Conservation (phyloP, 306 rosid species). For the Alnus rubra region DNA sequence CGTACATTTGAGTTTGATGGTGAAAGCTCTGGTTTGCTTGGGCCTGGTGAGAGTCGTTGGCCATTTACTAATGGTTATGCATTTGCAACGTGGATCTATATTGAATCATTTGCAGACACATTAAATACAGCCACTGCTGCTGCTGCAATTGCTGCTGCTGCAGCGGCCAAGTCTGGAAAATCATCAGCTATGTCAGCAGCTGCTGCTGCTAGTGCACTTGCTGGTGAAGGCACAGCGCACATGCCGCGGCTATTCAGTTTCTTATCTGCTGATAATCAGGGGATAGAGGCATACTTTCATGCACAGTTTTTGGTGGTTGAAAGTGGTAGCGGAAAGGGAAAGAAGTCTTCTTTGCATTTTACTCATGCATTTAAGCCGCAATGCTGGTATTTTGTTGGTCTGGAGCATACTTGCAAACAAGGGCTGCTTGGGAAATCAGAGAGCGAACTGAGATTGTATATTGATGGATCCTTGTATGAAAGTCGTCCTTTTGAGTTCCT, state of each 20-base stretch:
- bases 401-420: slow-evolving; percentile 83
- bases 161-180: slow-evolving; percentile 91
- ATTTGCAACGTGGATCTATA: slow-evolving; percentile 97
- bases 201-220: slow-evolving; percentile 99
- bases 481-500: slow-evolving; percentile 93
- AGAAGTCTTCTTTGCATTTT: slow-evolving; percentile 92
- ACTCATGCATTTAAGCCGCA: slow-evolving; percentile 98
- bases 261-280: slow-evolving; percentile 94
- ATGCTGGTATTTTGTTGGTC: slow-evolving; percentile 95
- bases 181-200: slow-evolving; percentile 99
- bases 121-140: slow-evolving; percentile 97
- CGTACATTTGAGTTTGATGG: slow-evolving; percentile 97
- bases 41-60: slow-evolving; percentile 99
- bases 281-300: slow-evolving; percentile 96
- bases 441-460: slow-evolving; percentile 79
- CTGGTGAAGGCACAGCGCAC: slow-evolving; percentile 97
- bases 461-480: slow-evolving; percentile 89
- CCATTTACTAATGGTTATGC: slow-evolving; percentile 92
- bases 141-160: slow-evolving; percentile 99
- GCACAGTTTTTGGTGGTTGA: slow-evolving; percentile 98
- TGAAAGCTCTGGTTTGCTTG: slow-evolving; percentile 98
- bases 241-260: slow-evolving; percentile 97
- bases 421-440: slow-evolving; percentile 86
- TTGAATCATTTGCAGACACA: slow-evolving; percentile 97
- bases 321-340: slow-evolving; percentile 85